Evolutionary conservation across 495 filamentous ascomycete genomes (phyloP).

Genomic region (Trichocladium antarcticum): DNA sequence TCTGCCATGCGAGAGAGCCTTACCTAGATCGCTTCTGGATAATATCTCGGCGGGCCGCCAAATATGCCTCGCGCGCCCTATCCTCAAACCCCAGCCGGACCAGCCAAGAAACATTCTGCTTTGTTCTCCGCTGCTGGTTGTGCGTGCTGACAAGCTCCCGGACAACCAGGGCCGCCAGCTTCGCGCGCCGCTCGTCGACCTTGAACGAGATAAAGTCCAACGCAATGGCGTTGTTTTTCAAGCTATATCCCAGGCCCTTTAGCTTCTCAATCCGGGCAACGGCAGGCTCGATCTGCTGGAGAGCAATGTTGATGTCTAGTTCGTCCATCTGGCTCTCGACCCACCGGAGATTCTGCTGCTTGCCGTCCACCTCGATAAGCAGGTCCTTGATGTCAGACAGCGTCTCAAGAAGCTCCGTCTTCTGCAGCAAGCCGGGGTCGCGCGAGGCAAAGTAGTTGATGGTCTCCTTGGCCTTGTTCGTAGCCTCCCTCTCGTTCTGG

Average conservation of each 20-base stretch:
- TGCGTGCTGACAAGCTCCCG: slow-evolving; percentile 63
- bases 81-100: slow-evolving; percentile 80
- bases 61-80: slow-evolving; percentile 73
- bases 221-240: slow-evolving; percentile 74
- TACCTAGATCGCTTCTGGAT: slow-evolving; percentile 76
- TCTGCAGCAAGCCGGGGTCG: slow-evolving; percentile 59
- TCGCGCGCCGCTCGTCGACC: slow-evolving; percentile 72
- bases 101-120: slow-evolving; percentile 67
- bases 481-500: slow-evolving; percentile 71
- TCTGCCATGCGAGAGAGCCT: too few species aligned
- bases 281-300: slow-evolving; percentile 79
- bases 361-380: slow-evolving; percentile 90
- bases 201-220: slow-evolving; percentile 83
- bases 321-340: slow-evolving; percentile 93
- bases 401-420: slow-evolving; percentile 56
- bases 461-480: slow-evolving; percentile 63
- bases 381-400: slow-evolving; percentile 63
- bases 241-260: slow-evolving; percentile 58
- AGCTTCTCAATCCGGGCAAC: slow-evolving; percentile 75
- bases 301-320: slow-evolving; percentile 87
- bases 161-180: slow-evolving; percentile 61
- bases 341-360: slow-evolving; percentile 90
- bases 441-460: slow-evolving; percentile 71
- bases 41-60: slow-evolving; percentile 61
- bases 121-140: slow-evolving; percentile 59